Evolutionary conservation across 768 basidiomycete genomes (phyloP).

Genomic region (Calvatia gigantea): DNA sequence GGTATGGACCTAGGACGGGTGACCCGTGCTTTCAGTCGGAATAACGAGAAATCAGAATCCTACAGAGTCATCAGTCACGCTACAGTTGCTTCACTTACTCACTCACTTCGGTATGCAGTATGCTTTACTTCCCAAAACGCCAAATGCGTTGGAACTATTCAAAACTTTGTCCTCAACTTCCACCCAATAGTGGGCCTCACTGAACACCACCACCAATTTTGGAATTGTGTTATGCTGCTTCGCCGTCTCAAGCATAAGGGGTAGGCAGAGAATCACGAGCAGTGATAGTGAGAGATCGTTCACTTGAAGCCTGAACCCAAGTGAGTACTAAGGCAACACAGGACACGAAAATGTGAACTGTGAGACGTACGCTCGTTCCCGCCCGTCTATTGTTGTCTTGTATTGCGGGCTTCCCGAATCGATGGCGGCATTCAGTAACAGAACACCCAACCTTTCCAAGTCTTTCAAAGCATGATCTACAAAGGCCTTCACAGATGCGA

Average conservation of each 20-base stretch:
- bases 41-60: constrained; percentile 21
- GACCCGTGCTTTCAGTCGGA: constrained; percentile 30
- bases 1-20: neutral
- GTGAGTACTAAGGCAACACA: neutral
- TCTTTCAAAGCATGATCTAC: constrained; percentile 28
- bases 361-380: constrained; percentile 35
- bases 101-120: constrained; percentile 23
- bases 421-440: constrained; percentile 39
- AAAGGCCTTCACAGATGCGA: constrained; percentile 38
- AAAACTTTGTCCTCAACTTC: constrained; percentile 22
- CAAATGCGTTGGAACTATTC: constrained; percentile 25
- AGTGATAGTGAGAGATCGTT: no score
- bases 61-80: neutral
- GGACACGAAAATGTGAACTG: no score
- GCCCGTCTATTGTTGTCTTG: constrained; percentile 30
- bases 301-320: constrained; percentile 16
- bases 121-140: constrained; percentile 27
- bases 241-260: constrained; percentile 36
- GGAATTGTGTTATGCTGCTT: constrained; percentile 26
- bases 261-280: constrained; percentile 38
- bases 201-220: constrained; percentile 39
- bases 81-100: neutral
- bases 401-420: constrained; percentile 6
- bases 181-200: constrained; percentile 35
- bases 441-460: no score